Evolutionary conservation across 1,284 basidiomycete genomes (phyloP).

Genomic region (Cryptococcus neoformans): DNA sequence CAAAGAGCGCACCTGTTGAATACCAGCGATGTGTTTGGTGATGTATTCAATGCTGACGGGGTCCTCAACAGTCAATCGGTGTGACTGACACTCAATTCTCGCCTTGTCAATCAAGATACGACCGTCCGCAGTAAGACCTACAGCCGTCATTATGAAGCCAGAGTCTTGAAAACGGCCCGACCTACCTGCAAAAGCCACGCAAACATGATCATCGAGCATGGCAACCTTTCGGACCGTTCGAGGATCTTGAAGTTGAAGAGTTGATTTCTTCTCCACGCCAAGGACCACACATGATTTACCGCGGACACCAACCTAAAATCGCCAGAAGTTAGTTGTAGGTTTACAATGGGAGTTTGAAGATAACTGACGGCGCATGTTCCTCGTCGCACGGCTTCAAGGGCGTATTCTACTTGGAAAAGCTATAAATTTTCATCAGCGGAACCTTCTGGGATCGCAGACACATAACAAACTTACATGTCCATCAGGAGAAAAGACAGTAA

Average conservation of each 20-base stretch:
- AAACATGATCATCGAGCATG: slow-evolving; percentile 98
- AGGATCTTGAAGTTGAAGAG: slow-evolving; percentile 96
- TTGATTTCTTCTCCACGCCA: slow-evolving; percentile 98
- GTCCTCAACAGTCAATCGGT: slow-evolving; percentile 96
- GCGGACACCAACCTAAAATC: slow-evolving; percentile 80
- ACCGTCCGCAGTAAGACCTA: slow-evolving; percentile 96
- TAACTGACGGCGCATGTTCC: slow-evolving; percentile 89
- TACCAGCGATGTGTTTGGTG: slow-evolving; percentile 93
- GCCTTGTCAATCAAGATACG: slow-evolving; percentile 98
- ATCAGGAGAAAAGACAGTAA: slow-evolving; percentile 93
- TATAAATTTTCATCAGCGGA: background rate
- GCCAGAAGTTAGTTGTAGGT: background rate
- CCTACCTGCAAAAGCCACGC: slow-evolving; percentile 94
- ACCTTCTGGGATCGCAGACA: background rate
- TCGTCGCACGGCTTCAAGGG: slow-evolving; percentile 91
- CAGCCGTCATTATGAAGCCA: background rate
- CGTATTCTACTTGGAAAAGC: slow-evolving; percentile 81
- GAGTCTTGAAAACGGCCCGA: background rate
- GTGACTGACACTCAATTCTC: slow-evolving; percentile 94
- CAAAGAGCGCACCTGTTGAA: slow-evolving; percentile 74
- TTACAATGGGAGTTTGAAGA: background rate
- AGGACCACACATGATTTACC: slow-evolving; percentile 94
- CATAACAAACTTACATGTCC: slow-evolving; percentile 60
- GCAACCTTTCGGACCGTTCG: slow-evolving; percentile 97
- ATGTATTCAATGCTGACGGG: slow-evolving; percentile 99